Evolutionary conservation across 768 basidiomycete species (phyloP).

Genomic region (Infundibulicybe gibba): DNA sequence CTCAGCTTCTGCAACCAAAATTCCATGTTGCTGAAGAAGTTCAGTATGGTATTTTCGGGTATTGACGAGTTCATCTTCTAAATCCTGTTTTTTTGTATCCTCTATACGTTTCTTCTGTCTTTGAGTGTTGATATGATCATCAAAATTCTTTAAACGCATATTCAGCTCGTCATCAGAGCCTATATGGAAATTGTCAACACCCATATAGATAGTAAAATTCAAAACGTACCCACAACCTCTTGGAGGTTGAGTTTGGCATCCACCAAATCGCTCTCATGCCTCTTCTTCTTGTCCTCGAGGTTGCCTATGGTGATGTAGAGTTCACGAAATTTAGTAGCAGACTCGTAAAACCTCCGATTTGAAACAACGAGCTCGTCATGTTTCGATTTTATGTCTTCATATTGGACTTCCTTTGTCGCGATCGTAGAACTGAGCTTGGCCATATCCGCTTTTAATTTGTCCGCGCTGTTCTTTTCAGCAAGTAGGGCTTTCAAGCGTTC

Average conservation of each 20-base stretch:
- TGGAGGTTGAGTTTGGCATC: constrained; percentile 62
- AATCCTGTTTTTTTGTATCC: constrained; percentile 50
- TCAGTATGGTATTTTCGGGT: constrained; percentile 51
- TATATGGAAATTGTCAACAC: constrained; percentile 20
- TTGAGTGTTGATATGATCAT: constrained; percentile 49
- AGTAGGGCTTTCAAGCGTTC: constrained; percentile 77
- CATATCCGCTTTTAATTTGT: constrained; percentile 72
- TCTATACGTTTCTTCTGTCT: constrained; percentile 45
- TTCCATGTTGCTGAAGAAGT: constrained; percentile 60
- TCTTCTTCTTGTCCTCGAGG: constrained; percentile 57
- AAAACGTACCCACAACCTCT: constrained; percentile 58
- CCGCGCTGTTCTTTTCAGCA: constrained; percentile 81
- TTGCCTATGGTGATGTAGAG: constrained; percentile 69
- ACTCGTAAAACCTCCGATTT: constrained; percentile 80
- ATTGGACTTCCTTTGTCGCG: constrained; percentile 66
- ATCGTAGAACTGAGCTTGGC: constrained; percentile 58
- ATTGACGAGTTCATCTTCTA: constrained; percentile 55
- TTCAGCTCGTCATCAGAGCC: constrained; percentile 74
- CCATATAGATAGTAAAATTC: neutral
- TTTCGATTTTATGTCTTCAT: constrained; percentile 64
- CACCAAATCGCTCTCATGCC: constrained; percentile 56
- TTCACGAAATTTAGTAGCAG: constrained; percentile 83
- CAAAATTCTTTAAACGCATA: constrained; percentile 52
- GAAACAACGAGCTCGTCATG: constrained; percentile 62
- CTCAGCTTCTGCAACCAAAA: constrained; percentile 70